Percentiles rank a stretch among this genome's conserved stretches.
Evolutionary conservation across 2,329 filamentous ascomycete genomes (phyloP).

Genomic region (Fusarium buharicum): DNA sequence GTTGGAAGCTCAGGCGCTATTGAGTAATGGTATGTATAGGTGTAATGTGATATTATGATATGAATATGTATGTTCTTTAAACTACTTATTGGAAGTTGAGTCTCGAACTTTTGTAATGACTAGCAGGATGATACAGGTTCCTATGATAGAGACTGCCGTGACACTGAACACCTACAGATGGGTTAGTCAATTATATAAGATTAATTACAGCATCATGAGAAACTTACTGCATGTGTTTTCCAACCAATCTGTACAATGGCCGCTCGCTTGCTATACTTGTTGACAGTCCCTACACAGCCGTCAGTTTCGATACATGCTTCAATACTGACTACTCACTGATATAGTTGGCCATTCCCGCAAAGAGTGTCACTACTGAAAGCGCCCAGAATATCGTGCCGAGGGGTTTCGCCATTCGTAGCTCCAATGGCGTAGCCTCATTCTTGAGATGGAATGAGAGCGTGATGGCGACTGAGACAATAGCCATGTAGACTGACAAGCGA

Average conservation of each 20-base stretch:
- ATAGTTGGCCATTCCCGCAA: slow-evolving; percentile 85
- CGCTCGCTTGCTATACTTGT: slow-evolving; percentile 79
- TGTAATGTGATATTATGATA: slow-evolving; percentile 3
- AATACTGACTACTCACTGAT: slow-evolving; percentile 66
- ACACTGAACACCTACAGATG: slow-evolving; percentile 66
- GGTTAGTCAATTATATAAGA: not conserved
- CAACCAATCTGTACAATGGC: slow-evolving; percentile 93
- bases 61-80: not conserved
- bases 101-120: slow-evolving; percentile 56
- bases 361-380: slow-evolving; percentile 79
- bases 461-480: slow-evolving; percentile 88
- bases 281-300: slow-evolving; percentile 67
- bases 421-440: slow-evolving; percentile 72
- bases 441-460: slow-evolving; percentile 94
- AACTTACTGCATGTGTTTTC: slow-evolving; percentile 83
- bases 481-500: slow-evolving; percentile 88
- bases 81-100: slow-evolving; percentile 21
- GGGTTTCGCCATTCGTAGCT: slow-evolving; percentile 81
- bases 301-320: not conserved
- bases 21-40: slow-evolving; percentile 17
- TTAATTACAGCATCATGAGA: not conserved
- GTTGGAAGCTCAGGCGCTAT: slow-evolving; percentile 18
- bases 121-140: slow-evolving; percentile 72
- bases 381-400: slow-evolving; percentile 91
- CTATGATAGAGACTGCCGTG: slow-evolving; percentile 71